Evolutionary conservation across 352 stramenopile species (phyloP), one percentile per base, ranked within the genome.

Genomic region (Stramenopiles sp.): DNA sequence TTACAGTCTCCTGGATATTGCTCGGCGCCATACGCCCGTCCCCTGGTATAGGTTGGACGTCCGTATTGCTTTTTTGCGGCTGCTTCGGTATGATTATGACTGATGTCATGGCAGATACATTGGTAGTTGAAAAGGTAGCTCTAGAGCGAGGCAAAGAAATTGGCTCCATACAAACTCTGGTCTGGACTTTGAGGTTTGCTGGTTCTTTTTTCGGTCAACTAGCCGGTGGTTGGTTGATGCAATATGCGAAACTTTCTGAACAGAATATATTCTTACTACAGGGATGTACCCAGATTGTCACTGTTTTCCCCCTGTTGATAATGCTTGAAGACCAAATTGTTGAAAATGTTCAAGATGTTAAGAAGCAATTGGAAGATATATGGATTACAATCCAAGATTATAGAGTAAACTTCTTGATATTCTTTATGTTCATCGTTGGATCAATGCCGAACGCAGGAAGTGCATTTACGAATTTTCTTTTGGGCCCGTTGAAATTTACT

Each of bases 401-500:
- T 22, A 22, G 55, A 71, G 55, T 71, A 27, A 71, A 27, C 55
- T 71, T 22, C 22, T 27, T 71, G 22, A 71, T 71, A 22, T 71
- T 25, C 27, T 71, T 71, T 71, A 71, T 71, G 55, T 71, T 71
- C 27, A 71, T 71, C 55, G 22, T 71, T 71, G 55, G 55, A 27
- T 71, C 22, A 22, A 71, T 27, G 22, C 55, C 55, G 22, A 71
- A 71, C 55, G 55, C 55, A 71, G 55, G 55, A 22, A 71, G 55
- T 71, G 55, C 55, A 25, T 71, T 71, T 27, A 71, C 55, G 22
- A 71, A 71, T 27, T 71, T 25, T 71, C 27, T 71, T 22, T 71
- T 71, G 55, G 55, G 55, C 55, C 55, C 55, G 55, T 71, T 71
- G 55, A 71, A 71, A 27, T 71, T 71, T 71, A 71, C 55, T 22